A percentile compares a stretch with the other conserved stretches of the same genome.
phyloP scores from a whole-genome alignment of 73 alveolate genomes.

The Blepharisma japonicum region DNA sequence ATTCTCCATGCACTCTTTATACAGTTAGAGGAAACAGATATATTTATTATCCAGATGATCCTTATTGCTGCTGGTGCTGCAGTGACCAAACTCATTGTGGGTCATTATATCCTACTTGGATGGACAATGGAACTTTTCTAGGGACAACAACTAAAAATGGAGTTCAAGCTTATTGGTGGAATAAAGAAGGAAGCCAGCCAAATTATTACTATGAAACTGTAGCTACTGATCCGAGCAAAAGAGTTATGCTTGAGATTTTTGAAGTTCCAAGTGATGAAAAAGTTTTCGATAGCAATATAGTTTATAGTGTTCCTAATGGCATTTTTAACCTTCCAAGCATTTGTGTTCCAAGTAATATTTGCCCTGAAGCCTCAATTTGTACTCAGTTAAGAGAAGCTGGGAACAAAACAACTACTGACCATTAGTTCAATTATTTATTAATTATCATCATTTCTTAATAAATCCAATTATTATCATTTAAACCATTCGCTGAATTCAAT shows the following conservation, averaged over 20 bases:
- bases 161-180: background rate
- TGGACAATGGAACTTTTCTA: background rate
- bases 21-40: slow-evolving; percentile 38
- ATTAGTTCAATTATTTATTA: too few relatives aligned
- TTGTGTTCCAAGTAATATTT: background rate
- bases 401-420: too few relatives aligned
- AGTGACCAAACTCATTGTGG: slow-evolving; percentile 52
- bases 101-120: slow-evolving; percentile 47
- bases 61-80: slow-evolving; percentile 56
- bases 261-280: background rate
- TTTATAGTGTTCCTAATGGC: slow-evolving; percentile 12
- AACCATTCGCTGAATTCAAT: too few relatives aligned
- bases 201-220: slow-evolving; percentile 15
- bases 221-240: background rate
- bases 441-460: too few relatives aligned
- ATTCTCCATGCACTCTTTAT: background rate
- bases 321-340: background rate
- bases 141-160: background rate
- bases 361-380: background rate
- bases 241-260: background rate
- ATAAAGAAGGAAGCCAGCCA: background rate
- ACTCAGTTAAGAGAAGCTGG: too few relatives aligned
- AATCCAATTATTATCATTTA: too few relatives aligned
- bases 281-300: background rate
- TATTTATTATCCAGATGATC: slow-evolving; percentile 41